These are phyloP conservation scores for Diddensiella caesifluorescens DNA, from an alignment of 805 yeast genomes.

Conservation along the genomic window DNA sequence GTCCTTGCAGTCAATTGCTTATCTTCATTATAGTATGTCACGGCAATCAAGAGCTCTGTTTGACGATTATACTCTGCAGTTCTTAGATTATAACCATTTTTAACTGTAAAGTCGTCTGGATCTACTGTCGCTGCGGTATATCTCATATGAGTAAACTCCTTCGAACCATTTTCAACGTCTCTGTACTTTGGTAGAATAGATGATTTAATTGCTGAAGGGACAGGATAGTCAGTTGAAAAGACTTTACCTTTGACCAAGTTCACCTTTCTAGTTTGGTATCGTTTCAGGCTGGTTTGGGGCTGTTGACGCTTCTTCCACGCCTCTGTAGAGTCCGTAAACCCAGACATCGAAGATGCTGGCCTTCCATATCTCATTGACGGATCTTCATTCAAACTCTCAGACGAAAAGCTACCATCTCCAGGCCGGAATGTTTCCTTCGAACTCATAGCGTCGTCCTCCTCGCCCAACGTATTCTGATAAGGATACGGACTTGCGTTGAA, in stretches of 20 bases:
- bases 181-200: conserved; percentile 33
- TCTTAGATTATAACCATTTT: conserved; percentile 50
- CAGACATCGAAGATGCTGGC: conserved; percentile 12
- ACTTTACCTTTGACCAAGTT: conserved; percentile 34
- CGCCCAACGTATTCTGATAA: conserved; percentile 11
- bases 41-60: conserved; percentile 56
- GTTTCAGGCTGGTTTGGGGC: conserved; percentile 25
- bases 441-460: neutral
- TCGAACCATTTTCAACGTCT: conserved; percentile 41
- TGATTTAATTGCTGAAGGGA: conserved; percentile 38
- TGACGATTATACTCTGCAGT: conserved; percentile 52
- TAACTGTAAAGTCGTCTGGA: conserved; percentile 56
- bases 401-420: conserved; percentile 7
- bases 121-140: conserved; percentile 64
- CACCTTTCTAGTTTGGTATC: conserved; percentile 35
- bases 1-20: conserved; percentile 57
- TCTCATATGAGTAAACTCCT: conserved; percentile 55
- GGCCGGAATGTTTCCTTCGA: neutral
- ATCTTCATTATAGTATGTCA: conserved; percentile 66
- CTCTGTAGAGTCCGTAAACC: conserved; percentile 18
- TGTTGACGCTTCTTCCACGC: conserved; percentile 29
- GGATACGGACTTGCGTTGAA: conserved; percentile 6
- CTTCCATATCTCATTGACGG: conserved; percentile 2
- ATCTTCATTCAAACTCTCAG: conserved; percentile 9
- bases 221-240: conserved; percentile 34